Base-by-base conservation (phyloP, 495 filamentous ascomycete genomes). In the Rusavskia elegans region DNA sequence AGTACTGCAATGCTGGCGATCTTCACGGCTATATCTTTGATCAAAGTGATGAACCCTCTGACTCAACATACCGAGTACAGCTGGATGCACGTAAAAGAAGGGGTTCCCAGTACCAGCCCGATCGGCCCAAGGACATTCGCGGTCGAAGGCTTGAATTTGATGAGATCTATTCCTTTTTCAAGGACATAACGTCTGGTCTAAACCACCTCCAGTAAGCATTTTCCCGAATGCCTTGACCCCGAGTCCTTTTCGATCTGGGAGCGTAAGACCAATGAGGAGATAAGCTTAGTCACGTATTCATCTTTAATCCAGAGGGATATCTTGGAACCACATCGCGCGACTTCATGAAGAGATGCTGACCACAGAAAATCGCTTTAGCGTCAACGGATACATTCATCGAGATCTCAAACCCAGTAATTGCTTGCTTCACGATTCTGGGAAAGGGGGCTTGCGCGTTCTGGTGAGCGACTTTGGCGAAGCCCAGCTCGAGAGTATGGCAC, bases 401-500 rank as follows among this genome's bases (percentile, higher is more conserved):
- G 92, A 98, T 64, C 74, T 98, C 5, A 98, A 98, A 62, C 92
- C 92, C 5, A 87, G 84, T 60, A 98, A 98, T 61, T 98, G 92
- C 57, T 72, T 98, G n/a, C 70, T 98, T 2, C 85, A 92, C 56
- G 71, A 79, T 41, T 83, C 83, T 45, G 80, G 81, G 17, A 70
- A 75, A 44, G 81, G 82, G 40, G 20, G 20, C 11, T 65, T 86
- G 2, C 76, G 74, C 39, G 90, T 95, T 40, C 66, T 98, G 36
- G 92, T 98, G 30, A 96, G 89, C 63, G 92, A 98, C 63, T 98
- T 98, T 65, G 92, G 92, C 14, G 92, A 98, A 61, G 88, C 95
- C 0, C 92, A 98, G 62, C 71, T 78, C 4, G 85, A 87, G 53
- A 80, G 88, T 64, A 76, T 77, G 17, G 79, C 78, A 37, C 81